Percentiles rank a stretch among this genome's conserved stretches.
These are phyloP conservation scores for Pichia kluyveri DNA, from an alignment of 805 yeast species.

Conservation along the genomic window DNA sequence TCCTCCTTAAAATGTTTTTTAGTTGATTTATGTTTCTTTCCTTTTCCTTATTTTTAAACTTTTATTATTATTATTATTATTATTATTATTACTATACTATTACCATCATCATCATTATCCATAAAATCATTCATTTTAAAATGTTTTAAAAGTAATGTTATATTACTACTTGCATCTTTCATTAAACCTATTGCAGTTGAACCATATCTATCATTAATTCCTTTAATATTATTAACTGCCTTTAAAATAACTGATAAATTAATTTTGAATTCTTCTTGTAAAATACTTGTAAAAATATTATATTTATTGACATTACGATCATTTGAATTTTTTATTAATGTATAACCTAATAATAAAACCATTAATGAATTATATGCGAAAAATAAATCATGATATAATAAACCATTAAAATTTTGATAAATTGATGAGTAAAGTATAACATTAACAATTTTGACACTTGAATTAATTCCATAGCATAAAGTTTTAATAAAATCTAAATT, in stretches of 20 bases:
- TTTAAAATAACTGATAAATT: slow-evolving; percentile 7
- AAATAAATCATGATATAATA: slow-evolving; percentile 28
- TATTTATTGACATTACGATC: slow-evolving; percentile 2
- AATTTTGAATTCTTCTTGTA: slow-evolving; percentile 5
- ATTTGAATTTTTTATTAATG: slow-evolving; percentile 14
- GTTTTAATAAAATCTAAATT: slow-evolving; percentile 24
- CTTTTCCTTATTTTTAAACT: too few relatives aligned
- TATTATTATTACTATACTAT: neutral
- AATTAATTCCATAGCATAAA: slow-evolving; percentile 24
- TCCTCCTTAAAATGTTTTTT: too few relatives aligned
- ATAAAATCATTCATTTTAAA: slow-evolving; percentile 2
- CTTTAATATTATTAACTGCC: slow-evolving; percentile 12
- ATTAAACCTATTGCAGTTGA: slow-evolving; percentile 21
- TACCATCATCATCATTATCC: neutral
- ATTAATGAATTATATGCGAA: slow-evolving; percentile 29
- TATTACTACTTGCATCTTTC: slow-evolving; percentile 26
- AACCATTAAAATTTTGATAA: slow-evolving; percentile 20
- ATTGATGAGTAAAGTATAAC: slow-evolving; percentile 15
- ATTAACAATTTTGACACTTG: slow-evolving; percentile 23
- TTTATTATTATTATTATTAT: neutral
- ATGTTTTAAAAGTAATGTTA: slow-evolving; percentile 20
- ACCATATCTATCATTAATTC: slow-evolving; percentile 10
- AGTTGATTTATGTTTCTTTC: too few relatives aligned
- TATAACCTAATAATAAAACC: slow-evolving; percentile 26
- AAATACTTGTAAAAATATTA: slow-evolving; percentile 6